Base-by-base conservation (phyloP, 106 monocot species). In the Dioscorea dumetorum region DNA sequence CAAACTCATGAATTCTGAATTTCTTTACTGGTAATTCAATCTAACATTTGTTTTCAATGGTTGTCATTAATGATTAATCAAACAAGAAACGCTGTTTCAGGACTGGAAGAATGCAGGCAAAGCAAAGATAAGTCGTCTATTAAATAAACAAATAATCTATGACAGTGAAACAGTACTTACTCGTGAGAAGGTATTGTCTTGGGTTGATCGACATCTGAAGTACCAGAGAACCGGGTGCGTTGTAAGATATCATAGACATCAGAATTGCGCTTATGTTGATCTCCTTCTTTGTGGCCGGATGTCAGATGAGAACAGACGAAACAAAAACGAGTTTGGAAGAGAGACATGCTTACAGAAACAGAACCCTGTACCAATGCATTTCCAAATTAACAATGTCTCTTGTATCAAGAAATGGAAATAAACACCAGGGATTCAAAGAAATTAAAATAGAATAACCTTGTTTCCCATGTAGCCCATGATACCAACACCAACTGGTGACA, bases 401-500 rank as follows among this genome's bases (percentile, higher is more conserved):
- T 28, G 9, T 41, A 41, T 41, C 41, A 41, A 41, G 9, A 41
- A 8, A 41, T 41, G 41, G 41, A 41, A 41, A 41, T 41, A 41
- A 41, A 10, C 41, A 41, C 41, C 0, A 5, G 41, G 10, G 41
- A 41, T 41, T 54, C 4, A 14, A 13, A 54, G 54, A 22, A 23
- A 20, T 19, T 21, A 63, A 15, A 1, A 28, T 28, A 28, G 28
- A 28, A 57, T n/a, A 4, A 87, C 91, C 91, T 92, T 88, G 69
- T 92, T 92, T 63, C 91, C 88, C 82, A 92, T 82, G 60, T 83
- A 88, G 22, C 91, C 91, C 85, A 92, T 80, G 10, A 92, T 71
- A n/a, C 88, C 91, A 50, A 82, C 80, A 49, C 91, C 88, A 66
- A 92, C 78, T 23, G 80, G 80, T 64, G 71, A 74, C 11, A 92